A percentile compares a stretch with the other conserved stretches of the same genome.
These are phyloP conservation scores for Gossypium australe DNA, from an alignment of 345 rosid genomes.

Conservation along the genomic window DNA sequence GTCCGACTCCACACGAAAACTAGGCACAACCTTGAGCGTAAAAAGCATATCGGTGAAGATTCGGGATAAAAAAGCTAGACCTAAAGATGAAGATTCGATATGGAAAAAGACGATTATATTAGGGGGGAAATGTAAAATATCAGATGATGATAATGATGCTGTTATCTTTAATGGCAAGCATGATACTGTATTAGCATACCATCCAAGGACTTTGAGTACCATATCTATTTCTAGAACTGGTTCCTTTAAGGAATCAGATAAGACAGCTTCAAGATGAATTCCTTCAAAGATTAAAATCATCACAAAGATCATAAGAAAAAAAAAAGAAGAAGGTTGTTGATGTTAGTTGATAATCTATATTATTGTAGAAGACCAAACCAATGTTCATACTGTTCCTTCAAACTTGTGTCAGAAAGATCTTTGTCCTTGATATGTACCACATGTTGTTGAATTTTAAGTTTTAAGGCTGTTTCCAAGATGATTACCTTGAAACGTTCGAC, in stretches of 20 bases:
- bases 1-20: slow-evolving; percentile 18
- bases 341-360: too few species aligned
- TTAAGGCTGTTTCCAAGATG: too few species aligned
- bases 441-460: too few species aligned
- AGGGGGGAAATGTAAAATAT: slow-evolving; percentile 60
- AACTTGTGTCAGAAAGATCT: too few species aligned
- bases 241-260: slow-evolving; percentile 26
- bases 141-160: slow-evolving; percentile 23
- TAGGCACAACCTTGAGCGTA: slow-evolving; percentile 19
- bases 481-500: neutral
- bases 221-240: slow-evolving; percentile 33
- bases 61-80: slow-evolving; percentile 23
- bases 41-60: slow-evolving; percentile 31
- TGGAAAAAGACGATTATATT: slow-evolving; percentile 61
- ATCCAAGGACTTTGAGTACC: slow-evolving; percentile 31
- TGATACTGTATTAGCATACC: slow-evolving; percentile 37
- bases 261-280: slow-evolving; percentile 31
- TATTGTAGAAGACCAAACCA: too few species aligned
- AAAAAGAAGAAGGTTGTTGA: too few species aligned
- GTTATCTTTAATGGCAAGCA: slow-evolving; percentile 36
- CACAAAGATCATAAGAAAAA: too few species aligned
- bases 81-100: slow-evolving; percentile 46
- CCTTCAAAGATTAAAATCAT: slow-evolving; percentile 20
- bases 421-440: too few species aligned
- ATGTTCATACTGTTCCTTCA: too few species aligned